Evolutionary conservation across 2,329 filamentous ascomycete species (phyloP), one percentile per base, ranked within the genome.

Genomic region (Scorias spongiosa): DNA sequence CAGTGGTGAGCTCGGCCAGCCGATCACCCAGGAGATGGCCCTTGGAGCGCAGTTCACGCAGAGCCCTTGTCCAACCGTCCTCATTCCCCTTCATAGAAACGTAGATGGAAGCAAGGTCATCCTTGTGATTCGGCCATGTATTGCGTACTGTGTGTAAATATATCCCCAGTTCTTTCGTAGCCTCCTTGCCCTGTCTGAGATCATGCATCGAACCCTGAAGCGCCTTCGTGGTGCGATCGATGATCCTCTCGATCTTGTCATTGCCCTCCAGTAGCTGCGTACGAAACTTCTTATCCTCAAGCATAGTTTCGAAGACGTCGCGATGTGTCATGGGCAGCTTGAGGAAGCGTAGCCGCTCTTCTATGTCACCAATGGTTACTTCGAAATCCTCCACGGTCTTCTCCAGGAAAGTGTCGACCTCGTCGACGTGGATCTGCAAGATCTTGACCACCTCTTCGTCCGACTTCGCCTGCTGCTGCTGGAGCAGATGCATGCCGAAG

Each of bases 51-150:
- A 95, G 70, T 44, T 81, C 81, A 43, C 78, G 72, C 55, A 94
- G 80, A 6, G 86, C 86, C 45, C 80, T 78, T 46, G 80, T 76
- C 89, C 89, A 96, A 38, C 88, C 87, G 50, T 93, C 83, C 8
- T 87, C 81, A 54, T 96, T 96, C 29, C 85, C 84, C 56, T 83
- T 81, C 88, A 96, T 96, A 32, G 88, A 86, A 36, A 80, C 75
- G 53, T 84, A 91, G 15, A 94, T 85, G 40, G 84, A 79, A 30
- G 74, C 70, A 17, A 84, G 74, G 40, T 81, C 76, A 20, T 66
- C 62, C 12, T 72, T 66, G 42, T 71, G 64, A 44, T 77, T 72
- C 60, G 75, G 77, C 50, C 72, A 69, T 4, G 75, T 70, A 32
- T 78, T 68, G 39, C 76, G 72, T 48, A 93, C 74, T 29, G 75